These are phyloP conservation scores for Ogataea henricii DNA, from an alignment of 805 yeast genomes.

Conservation along the genomic window DNA sequence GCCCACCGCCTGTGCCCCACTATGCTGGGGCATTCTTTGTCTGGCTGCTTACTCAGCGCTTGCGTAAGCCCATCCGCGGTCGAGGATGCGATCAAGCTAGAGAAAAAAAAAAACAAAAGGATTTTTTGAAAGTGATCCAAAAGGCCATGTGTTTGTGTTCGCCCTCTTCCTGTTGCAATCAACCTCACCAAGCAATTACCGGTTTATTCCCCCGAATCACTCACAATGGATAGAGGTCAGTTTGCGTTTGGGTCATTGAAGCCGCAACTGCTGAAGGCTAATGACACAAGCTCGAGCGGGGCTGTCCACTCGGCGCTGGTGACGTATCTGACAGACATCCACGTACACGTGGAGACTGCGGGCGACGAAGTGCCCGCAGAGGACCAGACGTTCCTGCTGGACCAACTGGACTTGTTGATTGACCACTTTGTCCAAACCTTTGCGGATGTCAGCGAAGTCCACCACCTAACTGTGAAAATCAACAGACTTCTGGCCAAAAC, in stretches of 20 bases:
- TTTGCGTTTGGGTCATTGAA: constrained; percentile 21
- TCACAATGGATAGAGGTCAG: constrained; percentile 16
- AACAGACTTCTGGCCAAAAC: constrained; percentile 28
- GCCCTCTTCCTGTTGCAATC: neutral
- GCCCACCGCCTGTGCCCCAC: too few species aligned
- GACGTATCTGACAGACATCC: constrained; percentile 22
- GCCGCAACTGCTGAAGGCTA: constrained; percentile 16
- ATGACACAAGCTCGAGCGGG: constrained; percentile 17
- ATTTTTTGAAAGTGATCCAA: neutral
- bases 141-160: constrained; percentile 8
- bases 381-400: constrained; percentile 22
- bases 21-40: too few species aligned
- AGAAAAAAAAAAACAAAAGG: constrained; percentile 1
- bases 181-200: neutral
- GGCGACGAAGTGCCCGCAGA: constrained; percentile 16
- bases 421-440: constrained; percentile 23
- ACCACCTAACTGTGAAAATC: constrained; percentile 28
- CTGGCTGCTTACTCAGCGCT: too few species aligned
- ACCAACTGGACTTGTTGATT: constrained; percentile 28
- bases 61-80: neutral
- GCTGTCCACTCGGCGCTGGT: constrained; percentile 17
- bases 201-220: neutral
- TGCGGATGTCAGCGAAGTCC: constrained; percentile 24
- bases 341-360: constrained; percentile 11
- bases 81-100: neutral